phyloP scores from a whole-genome alignment of 768 basidiomycete genomes.

The Boletellus ananas region DNA sequence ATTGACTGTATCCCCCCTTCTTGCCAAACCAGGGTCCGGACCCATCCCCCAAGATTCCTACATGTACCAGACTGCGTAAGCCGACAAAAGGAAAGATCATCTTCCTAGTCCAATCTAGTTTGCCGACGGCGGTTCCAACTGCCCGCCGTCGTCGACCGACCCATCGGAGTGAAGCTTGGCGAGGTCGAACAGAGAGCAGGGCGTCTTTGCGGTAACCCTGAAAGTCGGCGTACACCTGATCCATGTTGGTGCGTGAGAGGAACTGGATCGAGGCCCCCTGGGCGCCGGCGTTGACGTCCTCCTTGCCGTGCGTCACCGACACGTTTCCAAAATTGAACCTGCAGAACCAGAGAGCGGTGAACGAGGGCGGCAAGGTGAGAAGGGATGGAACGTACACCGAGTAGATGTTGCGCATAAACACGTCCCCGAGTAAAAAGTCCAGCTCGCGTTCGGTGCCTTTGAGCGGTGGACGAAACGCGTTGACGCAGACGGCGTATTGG shows the following conservation, averaged over 20 bases:
- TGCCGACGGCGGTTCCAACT: constrained; percentile 11
- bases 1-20: no score
- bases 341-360: not conserved
- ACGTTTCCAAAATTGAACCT: constrained; percentile 44
- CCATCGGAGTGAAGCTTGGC: constrained; percentile 19
- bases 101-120: not conserved
- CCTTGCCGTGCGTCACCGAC: constrained; percentile 2
- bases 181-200: constrained; percentile 23
- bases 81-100: not conserved
- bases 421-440: constrained; percentile 41
- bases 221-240: constrained; percentile 34
- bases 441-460: constrained; percentile 24
- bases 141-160: constrained; percentile 17
- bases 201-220: constrained; percentile 2
- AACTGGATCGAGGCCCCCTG: constrained; percentile 39
- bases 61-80: not conserved
- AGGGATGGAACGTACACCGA: constrained; percentile 35
- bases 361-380: not conserved
- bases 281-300: constrained; percentile 4
- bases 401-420: constrained; percentile 46
- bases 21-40: no score
- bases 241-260: constrained; percentile 34
- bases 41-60: not conserved
- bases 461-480: constrained; percentile 32
- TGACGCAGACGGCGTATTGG: constrained; percentile 38